Conservation (phyloP, 768 basidiomycete genomes). For the Pisolithus albus region DNA sequence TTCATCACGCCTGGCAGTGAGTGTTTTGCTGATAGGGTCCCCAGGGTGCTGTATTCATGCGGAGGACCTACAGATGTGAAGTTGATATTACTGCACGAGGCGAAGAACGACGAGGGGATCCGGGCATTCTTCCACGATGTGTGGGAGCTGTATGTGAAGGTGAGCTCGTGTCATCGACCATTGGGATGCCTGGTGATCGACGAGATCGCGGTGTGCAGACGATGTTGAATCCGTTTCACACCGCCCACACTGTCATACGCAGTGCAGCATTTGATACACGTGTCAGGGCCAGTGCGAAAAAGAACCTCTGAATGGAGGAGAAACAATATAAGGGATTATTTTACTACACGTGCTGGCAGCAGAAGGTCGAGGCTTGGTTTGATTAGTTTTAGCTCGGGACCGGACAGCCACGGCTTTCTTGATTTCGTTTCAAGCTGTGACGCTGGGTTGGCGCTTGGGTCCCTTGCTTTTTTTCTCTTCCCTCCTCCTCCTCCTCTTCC, state of each 20-base stretch:
- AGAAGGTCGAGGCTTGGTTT: neutral
- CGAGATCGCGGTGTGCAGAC: slow-evolving; percentile 45
- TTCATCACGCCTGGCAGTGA: slow-evolving; percentile 93
- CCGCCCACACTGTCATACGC: slow-evolving; percentile 76
- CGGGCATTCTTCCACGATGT: slow-evolving; percentile 87
- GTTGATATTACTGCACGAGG: slow-evolving; percentile 89
- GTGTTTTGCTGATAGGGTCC: slow-evolving; percentile 21
- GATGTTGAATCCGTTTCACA: slow-evolving; percentile 93
- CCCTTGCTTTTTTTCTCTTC: slow-evolving; percentile 32
- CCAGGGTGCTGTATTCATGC: slow-evolving; percentile 14
- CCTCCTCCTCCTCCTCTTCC: slow-evolving; percentile 14
- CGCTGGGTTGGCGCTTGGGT: neutral
- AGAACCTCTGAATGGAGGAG: slow-evolving; percentile 45
- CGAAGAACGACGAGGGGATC: slow-evolving; percentile 97
- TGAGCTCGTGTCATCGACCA: slow-evolving; percentile 25
- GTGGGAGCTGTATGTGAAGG: slow-evolving; percentile 98
- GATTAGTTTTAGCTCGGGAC: neutral
- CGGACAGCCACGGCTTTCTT: slow-evolving; percentile 6
- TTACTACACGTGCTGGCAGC: neutral
- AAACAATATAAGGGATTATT: slow-evolving; percentile 3
- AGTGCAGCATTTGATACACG: slow-evolving; percentile 77
- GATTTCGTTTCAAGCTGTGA: neutral
- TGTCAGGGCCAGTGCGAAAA: slow-evolving; percentile 81
- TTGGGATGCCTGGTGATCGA: neutral
- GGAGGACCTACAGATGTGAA: slow-evolving; percentile 67